Conservation (phyloP, 73 alveolate genomes). For the Uronychia setigera region DNA sequence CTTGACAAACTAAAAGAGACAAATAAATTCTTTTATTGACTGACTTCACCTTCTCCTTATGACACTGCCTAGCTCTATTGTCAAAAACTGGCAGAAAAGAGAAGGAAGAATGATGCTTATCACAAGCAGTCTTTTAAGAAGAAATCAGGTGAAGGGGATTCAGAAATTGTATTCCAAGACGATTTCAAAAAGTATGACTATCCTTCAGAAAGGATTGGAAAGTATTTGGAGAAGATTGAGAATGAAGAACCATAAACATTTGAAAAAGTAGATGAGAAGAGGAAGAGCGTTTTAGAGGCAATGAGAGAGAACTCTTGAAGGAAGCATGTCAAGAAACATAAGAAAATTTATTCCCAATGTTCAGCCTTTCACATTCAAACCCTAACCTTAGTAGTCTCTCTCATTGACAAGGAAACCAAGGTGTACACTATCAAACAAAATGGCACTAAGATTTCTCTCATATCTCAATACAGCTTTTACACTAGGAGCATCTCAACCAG, state of each 20-base stretch:
- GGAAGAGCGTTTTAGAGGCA: conserved; percentile 14
- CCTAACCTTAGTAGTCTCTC: conserved; percentile 41
- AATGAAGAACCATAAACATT: neutral
- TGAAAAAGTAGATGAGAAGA: conserved; percentile 34
- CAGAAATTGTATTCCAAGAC: neutral
- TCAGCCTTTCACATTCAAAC: conserved; percentile 44
- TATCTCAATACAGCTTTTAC: conserved; percentile 5
- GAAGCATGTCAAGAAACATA: conserved; percentile 39
- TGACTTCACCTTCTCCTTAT: conserved; percentile 44
- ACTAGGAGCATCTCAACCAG: conserved; percentile 29
- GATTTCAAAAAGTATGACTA: neutral
- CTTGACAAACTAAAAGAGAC: conserved; percentile 32
- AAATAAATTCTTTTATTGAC: conserved; percentile 21
- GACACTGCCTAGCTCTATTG: conserved; percentile 13
- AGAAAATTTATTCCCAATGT: conserved; percentile 51
- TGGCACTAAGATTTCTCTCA: conserved; percentile 38
- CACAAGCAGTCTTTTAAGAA: neutral
- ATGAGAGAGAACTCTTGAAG: conserved; percentile 24
- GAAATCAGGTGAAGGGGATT: neutral
- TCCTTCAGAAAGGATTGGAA: neutral
- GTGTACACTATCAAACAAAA: conserved; percentile 42
- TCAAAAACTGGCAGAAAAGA: neutral
- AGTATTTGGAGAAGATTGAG: neutral
- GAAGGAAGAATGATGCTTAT: conserved; percentile 14
- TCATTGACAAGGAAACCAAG: conserved; percentile 58